phyloP scores from a whole-genome alignment of 202 grass and related monocot genomes.

The Hordeum pubiflorum region DNA sequence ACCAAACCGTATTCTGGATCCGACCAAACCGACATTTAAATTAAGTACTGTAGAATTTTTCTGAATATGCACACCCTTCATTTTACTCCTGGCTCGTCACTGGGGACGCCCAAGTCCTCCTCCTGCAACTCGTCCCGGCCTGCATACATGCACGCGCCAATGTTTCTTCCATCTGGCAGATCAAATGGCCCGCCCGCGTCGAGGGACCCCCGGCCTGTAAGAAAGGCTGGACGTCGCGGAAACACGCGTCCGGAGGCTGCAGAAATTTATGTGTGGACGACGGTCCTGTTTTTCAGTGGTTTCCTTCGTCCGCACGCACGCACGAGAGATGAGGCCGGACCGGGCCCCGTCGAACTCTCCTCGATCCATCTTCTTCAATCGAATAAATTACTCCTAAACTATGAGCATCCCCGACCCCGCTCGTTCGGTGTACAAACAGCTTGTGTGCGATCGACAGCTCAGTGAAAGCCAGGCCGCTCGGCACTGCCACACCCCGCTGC shows the following conservation, averaged over 20 bases:
- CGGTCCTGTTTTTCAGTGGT: background rate
- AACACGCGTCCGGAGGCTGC: background rate
- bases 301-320: constrained; percentile 6
- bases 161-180: background rate
- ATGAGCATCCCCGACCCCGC: background rate
- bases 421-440: background rate
- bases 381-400: background rate
- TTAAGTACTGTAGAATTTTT: too few relatives aligned
- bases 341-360: background rate
- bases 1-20: too few relatives aligned
- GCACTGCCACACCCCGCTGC: background rate
- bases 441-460: background rate
- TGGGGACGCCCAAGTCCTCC: background rate
- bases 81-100: too few relatives aligned
- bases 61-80: too few relatives aligned
- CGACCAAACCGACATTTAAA: too few relatives aligned
- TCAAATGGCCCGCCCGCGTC: background rate
- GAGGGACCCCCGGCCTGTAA: background rate
- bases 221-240: background rate
- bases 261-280: background rate
- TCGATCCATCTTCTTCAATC: background rate
- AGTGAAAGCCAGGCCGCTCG: background rate
- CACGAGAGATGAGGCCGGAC: background rate
- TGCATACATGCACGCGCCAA: background rate
- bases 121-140: background rate